phyloP scores from a whole-genome alignment of 371 early-diverging fungal species.

The Chytridium lagenaria region DNA sequence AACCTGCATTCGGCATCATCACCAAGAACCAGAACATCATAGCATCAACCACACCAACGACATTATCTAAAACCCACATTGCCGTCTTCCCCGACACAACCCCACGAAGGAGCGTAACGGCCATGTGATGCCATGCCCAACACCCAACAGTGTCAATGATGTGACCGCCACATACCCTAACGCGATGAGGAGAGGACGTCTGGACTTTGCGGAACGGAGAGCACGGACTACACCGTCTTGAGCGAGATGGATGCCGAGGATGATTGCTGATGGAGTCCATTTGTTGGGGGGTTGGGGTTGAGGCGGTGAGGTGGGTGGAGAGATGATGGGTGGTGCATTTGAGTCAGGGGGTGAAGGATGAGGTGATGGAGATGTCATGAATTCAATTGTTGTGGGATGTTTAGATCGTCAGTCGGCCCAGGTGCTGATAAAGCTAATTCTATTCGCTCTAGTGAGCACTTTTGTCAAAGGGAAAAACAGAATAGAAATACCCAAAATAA shows the following conservation, averaged over 20 bases:
- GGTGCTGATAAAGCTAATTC: too few species aligned
- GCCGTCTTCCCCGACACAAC: slow-evolving; percentile 19
- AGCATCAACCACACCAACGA: slow-evolving; percentile 15
- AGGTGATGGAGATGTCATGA: not conserved
- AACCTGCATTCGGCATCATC: slow-evolving; percentile 38
- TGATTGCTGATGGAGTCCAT: slow-evolving; percentile 2
- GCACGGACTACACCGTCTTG: slow-evolving; percentile 30
- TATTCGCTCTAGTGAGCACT: too few species aligned
- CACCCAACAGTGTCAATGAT: slow-evolving; percentile 17
- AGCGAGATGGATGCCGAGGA: slow-evolving; percentile 34
- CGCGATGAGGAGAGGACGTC: slow-evolving; percentile 23
- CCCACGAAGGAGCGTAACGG: slow-evolving; percentile 32
- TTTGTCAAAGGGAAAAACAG: too few species aligned
- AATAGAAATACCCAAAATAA: too few species aligned
- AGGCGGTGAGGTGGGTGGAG: not conserved
- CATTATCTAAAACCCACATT: slow-evolving; percentile 23
- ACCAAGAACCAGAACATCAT: slow-evolving; percentile 32
- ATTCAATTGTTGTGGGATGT: not conserved
- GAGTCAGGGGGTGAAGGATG: not conserved
- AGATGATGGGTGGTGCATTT: not conserved
- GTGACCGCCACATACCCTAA: slow-evolving; percentile 24
- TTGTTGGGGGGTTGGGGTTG: not conserved
- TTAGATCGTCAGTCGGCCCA: too few species aligned
- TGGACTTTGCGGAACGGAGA: slow-evolving; percentile 29
- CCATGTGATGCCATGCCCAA: slow-evolving; percentile 29